phyloP scores from a whole-genome alignment of 129 eudicot genomes.

The Ambrosia artemisiifolia region DNA sequence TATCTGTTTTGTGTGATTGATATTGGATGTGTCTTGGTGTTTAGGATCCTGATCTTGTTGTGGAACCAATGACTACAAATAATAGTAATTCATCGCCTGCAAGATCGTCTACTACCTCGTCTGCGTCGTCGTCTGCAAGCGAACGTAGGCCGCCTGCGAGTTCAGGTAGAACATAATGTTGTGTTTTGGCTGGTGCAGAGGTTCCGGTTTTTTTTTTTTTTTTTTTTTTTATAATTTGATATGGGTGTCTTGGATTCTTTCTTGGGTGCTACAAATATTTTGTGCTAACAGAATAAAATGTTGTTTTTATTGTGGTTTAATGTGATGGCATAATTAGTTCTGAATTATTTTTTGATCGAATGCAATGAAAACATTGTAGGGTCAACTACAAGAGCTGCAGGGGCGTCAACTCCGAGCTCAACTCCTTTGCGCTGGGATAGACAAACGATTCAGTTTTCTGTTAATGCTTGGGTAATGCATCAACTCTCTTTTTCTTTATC shows the following conservation, averaged over 20 bases:
- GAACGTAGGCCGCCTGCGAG: conserved; percentile 48
- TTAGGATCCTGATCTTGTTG: conserved; percentile 84
- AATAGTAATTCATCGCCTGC: conserved; percentile 58
- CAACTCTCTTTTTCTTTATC: background rate
- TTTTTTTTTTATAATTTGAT: background rate
- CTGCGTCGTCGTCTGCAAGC: conserved; percentile 54
- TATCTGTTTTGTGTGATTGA: background rate
- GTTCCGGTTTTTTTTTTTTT: background rate
- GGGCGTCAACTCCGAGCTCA: conserved; percentile 57
- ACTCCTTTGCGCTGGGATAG: conserved; percentile 78
- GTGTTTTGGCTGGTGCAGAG: background rate
- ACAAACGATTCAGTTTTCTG: conserved; percentile 84
- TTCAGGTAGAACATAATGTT: conserved; percentile 47
- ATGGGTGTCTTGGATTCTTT: background rate
- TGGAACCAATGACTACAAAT: conserved; percentile 69
- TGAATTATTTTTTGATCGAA: background rate
- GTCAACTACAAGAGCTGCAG: conserved; percentile 61
- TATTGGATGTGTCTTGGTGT: conserved; percentile 5
- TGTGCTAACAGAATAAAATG: background rate
- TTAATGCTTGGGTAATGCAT: conserved; percentile 87
- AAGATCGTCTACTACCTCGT: conserved; percentile 42
- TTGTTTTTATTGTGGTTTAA: background rate
- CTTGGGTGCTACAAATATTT: background rate
- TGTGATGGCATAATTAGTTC: background rate
- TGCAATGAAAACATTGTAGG: conserved; percentile 36